Evolutionary conservation across 2,329 filamentous ascomycete species (phyloP).

Genomic region (Aspergillus sp.): DNA sequence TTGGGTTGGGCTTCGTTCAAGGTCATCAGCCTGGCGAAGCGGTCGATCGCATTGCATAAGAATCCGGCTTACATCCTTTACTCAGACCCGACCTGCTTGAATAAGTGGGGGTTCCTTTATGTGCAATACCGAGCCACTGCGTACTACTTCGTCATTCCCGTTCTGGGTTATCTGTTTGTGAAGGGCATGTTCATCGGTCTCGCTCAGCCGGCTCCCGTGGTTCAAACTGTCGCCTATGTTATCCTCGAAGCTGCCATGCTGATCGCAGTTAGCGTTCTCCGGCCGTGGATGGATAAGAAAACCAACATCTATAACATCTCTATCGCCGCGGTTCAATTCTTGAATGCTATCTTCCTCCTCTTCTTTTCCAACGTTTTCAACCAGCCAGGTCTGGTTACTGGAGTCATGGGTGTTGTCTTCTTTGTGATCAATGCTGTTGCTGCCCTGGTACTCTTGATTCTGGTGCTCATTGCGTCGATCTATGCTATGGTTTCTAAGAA

Average conservation of each 20-base stretch:
- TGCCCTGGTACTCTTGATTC: constrained; percentile 75
- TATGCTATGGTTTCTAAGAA: constrained; percentile 89
- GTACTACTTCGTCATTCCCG: constrained; percentile 89
- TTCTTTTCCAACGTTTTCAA: constrained; percentile 87
- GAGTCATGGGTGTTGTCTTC: constrained; percentile 84
- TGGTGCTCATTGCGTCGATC: constrained; percentile 74
- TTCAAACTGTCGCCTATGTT: constrained; percentile 79
- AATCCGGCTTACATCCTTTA: constrained; percentile 97
- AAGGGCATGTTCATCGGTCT: constrained; percentile 89
- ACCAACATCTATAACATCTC: constrained; percentile 96
- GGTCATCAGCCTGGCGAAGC: constrained; percentile 83
- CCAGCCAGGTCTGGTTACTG: constrained; percentile 77
- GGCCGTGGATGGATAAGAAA: constrained; percentile 98
- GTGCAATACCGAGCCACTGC: constrained; percentile 94
- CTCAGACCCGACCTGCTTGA: constrained; percentile 87
- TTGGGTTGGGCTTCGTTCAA: constrained; percentile 86
- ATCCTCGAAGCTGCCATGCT: constrained; percentile 79
- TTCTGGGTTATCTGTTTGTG: constrained; percentile 74
- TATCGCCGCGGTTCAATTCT: constrained; percentile 84
- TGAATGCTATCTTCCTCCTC: constrained; percentile 85
- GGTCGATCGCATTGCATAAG: constrained; percentile 87
- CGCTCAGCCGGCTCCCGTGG: constrained; percentile 66
- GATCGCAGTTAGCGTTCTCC: constrained; percentile 74
- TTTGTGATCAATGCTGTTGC: constrained; percentile 86
- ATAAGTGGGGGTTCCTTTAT: constrained; percentile 98